Evolutionary conservation across 441 rosid genomes (phyloP).

Genomic region (Lepidium campestre): DNA sequence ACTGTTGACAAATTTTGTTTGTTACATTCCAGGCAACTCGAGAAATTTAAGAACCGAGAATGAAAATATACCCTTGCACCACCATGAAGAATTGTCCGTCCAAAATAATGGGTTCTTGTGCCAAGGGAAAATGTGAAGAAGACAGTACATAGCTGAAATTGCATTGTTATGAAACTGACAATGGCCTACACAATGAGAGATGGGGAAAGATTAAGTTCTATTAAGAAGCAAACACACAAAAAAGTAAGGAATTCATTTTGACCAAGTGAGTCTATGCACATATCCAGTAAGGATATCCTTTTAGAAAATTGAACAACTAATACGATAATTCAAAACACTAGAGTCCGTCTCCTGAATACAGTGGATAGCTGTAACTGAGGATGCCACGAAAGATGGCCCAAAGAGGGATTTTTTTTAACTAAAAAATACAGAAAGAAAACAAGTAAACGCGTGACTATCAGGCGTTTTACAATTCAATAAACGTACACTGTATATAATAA

Average conservation of each 20-base stretch:
- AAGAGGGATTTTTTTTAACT: neutral
- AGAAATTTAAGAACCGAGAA: neutral
- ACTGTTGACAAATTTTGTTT: constrained; percentile 45
- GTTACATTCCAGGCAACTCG: constrained; percentile 9
- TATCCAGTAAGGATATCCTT: neutral
- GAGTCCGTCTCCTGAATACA: neutral
- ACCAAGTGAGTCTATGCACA: neutral
- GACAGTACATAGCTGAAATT: constrained; percentile 91
- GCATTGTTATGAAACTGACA: constrained; percentile 93
- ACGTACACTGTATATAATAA: neutral
- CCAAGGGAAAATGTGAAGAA: constrained; percentile 99
- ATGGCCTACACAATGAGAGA: constrained; percentile 61
- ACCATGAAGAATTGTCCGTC: constrained; percentile 97
- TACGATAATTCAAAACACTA: neutral
- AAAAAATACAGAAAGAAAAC: neutral
- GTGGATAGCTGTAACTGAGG: neutral
- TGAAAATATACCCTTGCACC: constrained; percentile 83
- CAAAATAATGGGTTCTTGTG: constrained; percentile 95
- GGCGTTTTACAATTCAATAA: neutral
- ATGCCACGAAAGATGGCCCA: neutral
- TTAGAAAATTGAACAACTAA: neutral
- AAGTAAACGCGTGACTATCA: neutral
- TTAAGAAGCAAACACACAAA: neutral
- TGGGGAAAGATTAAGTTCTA: neutral
- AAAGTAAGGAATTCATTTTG: neutral